Base-by-base conservation (phyloP, 768 basidiomycete genomes). In the Xanthoconium stramineum region DNA sequence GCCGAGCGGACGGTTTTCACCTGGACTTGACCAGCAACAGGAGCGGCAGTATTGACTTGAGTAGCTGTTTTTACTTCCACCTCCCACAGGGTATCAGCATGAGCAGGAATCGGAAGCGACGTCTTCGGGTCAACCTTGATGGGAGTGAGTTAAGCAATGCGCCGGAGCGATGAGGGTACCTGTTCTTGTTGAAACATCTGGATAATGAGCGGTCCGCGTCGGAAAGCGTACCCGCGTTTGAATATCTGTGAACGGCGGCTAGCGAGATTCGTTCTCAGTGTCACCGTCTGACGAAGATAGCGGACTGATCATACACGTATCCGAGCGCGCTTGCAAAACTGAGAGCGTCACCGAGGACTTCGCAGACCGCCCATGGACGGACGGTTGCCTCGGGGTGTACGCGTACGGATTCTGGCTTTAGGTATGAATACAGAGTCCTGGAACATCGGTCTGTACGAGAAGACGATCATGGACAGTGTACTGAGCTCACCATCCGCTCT, bases 111-210 rank as follows among this genome's bases (percentile, higher is more conserved):
- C 0, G 88, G 85, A 60, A 85, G 82, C 51, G 85, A 85, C 6
- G 88, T 90, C 70, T 82, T 88, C 0, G 81, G 80, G 63, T 91
- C 88, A 35, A 88, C 80, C 89, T 93, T 43, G 55, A 43, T 19
- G 37, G 24, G 13, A 61, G 59, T 52, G 12, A 49, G 52, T 33
- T 37, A 24, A 10, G 28, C 45, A 50, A 19, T 11, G 8, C 48
- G 33, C 60, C 39, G 29, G 29, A 8, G 44, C 30, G 65, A 54
- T 14, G 17, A n/a, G 9, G 12, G 53, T 69, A 86, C 90, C 74
- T 88, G 84, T 71, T 91, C 91, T 70, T 91, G 88, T 70, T 91
- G 89, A 68, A 88, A 90, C 84, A 92, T 89, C 59, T 86, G 82
- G 52, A 93, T 89, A 15, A 88, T 76, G 13, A 93, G 75, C 17